A percentile compares a stretch with the other conserved stretches of the same genome.
Conservation (phyloP, 169 alveolate genomes). For the Besnoitia besnoiti region DNA sequence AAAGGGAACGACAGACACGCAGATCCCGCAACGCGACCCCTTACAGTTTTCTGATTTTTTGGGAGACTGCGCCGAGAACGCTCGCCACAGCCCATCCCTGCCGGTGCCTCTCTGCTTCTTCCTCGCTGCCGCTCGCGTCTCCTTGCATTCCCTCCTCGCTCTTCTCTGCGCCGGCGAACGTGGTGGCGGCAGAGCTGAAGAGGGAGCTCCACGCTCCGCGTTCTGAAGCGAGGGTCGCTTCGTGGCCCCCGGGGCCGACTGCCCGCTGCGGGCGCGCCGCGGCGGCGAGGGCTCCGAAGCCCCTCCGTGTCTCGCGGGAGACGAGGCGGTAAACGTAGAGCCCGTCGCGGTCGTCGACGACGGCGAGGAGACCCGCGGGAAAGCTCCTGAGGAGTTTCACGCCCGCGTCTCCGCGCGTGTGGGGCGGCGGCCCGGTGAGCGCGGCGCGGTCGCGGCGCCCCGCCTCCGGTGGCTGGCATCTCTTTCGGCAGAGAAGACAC, state of each 20-base stretch:
- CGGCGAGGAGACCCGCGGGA: not conserved
- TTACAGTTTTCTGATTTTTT: not conserved
- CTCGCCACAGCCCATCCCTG: not conserved
- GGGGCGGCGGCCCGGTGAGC: not conserved
- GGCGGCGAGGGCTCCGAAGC: not conserved
- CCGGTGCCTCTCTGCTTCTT: not conserved
- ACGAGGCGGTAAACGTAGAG: slow-evolving; percentile 2
- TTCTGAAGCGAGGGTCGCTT: too few species aligned
- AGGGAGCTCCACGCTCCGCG: too few species aligned
- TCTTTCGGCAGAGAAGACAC: not conserved
- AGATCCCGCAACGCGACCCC: not conserved
- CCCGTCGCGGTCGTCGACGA: not conserved
- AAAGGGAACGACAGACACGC: too few species aligned
- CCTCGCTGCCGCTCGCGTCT: not conserved
- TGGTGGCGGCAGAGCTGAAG: not conserved
- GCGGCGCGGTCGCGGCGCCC: not conserved
- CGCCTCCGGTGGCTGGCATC: not conserved
- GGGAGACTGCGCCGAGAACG: not conserved
- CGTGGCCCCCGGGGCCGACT: not conserved
- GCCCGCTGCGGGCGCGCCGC: not conserved
- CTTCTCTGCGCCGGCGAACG: not conserved
- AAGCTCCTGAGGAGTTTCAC: slow-evolving; percentile 18
- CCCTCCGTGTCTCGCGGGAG: not conserved
- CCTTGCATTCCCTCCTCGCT: not conserved
- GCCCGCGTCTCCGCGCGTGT: not conserved